phyloP scores from a whole-genome alignment of 306 rosid species.

The Lupinus albus region DNA sequence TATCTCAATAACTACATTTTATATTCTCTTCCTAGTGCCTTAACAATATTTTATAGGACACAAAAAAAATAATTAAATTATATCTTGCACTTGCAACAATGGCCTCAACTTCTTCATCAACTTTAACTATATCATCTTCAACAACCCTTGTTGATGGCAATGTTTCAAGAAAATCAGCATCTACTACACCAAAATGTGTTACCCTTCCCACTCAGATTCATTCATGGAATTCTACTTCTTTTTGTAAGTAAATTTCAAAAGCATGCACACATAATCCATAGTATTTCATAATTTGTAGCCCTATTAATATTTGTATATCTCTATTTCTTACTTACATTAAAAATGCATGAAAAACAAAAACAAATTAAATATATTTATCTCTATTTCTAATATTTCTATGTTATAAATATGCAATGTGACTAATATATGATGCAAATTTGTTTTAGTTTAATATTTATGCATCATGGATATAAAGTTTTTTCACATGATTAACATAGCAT shows the following conservation, averaged over 20 bases:
- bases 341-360: too few species aligned
- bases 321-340: too few species aligned
- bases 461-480: too few species aligned
- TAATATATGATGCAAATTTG: too few species aligned
- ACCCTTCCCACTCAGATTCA: conserved; percentile 68
- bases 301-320: too few species aligned
- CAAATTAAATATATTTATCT: too few species aligned
- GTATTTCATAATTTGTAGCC: too few species aligned
- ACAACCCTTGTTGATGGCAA: conserved; percentile 67
- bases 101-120: conserved; percentile 71
- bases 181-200: conserved; percentile 72
- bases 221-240: conserved; percentile 67
- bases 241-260: conserved; percentile 59
- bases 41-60: conserved; percentile 40
- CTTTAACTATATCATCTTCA: conserved; percentile 68
- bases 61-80: not conserved
- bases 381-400: too few species aligned
- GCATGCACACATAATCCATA: not conserved
- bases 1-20: conserved; percentile 33
- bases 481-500: too few species aligned
- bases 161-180: conserved; percentile 59
- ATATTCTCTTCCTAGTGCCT: conserved; percentile 34
- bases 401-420: too few species aligned
- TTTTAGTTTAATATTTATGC: too few species aligned
- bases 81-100: conserved; percentile 39